Evolutionary conservation across 306 rosid species (phyloP).

Genomic region (Vachellia pachyceras): DNA sequence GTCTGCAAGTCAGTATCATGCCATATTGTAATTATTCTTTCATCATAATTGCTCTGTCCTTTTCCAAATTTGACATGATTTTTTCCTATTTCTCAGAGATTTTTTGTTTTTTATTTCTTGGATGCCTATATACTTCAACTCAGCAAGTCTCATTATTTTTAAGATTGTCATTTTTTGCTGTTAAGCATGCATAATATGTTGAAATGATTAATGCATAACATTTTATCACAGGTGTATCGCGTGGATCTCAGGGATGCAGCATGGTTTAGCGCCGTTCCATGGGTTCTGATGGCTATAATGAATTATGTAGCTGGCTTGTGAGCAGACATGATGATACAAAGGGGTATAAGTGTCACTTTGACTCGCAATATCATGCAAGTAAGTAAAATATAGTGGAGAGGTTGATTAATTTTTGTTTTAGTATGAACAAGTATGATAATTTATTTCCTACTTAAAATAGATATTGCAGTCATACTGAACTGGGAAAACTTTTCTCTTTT

Average conservation of each 20-base stretch:
- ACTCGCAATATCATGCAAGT: conserved; percentile 97
- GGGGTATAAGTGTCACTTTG: conserved; percentile 80
- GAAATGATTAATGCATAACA: conserved; percentile 35
- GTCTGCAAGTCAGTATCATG: conserved; percentile 1
- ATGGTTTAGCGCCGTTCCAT: conserved; percentile 98
- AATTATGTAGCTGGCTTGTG: conserved; percentile 84
- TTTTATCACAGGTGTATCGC: conserved; percentile 67
- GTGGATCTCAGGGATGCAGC: conserved; percentile 96
- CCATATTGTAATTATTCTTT: conserved; percentile 20
- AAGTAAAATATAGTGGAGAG: conserved; percentile 17
- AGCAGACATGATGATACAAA: conserved; percentile 81
- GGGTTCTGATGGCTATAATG: conserved; percentile 97
- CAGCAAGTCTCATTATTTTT: conserved; percentile 61
- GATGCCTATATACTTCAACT: conserved; percentile 98
- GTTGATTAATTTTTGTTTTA: neutral
- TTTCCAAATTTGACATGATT: conserved; percentile 2
- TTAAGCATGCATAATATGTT: conserved; percentile 14
- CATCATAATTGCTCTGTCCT: conserved; percentile 23
- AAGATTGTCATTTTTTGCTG: conserved; percentile 28
- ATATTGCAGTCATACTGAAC: conserved; percentile 24
- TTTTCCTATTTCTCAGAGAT: conserved; percentile 60
- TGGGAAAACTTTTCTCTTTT: neutral
- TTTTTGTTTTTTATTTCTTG: conserved; percentile 94
- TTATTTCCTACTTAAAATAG: conserved; percentile 7
- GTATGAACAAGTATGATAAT: neutral